Evolutionary conservation across 1,284 basidiomycete genomes (phyloP).

Genomic region (Cryptococcus wingfieldii): DNA sequence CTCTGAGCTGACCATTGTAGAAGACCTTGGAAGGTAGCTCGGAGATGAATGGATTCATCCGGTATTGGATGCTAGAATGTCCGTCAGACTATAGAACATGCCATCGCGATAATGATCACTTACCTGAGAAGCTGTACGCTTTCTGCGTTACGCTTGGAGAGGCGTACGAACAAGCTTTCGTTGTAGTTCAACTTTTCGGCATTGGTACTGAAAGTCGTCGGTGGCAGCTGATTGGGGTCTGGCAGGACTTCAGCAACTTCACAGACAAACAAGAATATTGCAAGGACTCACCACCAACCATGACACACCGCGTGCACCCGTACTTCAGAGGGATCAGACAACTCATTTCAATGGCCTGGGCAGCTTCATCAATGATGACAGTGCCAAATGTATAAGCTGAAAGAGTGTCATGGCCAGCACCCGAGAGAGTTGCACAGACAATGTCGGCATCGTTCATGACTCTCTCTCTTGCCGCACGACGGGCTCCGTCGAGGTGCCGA

Average conservation of each 20-base stretch:
- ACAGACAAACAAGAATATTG: background rate
- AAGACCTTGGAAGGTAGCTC: conserved; percentile 81
- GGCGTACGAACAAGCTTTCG: conserved; percentile 85
- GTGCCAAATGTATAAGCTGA: conserved; percentile 87
- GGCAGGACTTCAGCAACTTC: background rate
- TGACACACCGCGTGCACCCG: conserved; percentile 74
- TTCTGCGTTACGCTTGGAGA: conserved; percentile 72
- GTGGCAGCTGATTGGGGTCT: conserved; percentile 97
- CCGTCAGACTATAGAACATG: background rate
- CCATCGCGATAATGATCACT: conserved; percentile 12
- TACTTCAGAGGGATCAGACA: conserved; percentile 96
- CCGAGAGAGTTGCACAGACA: conserved; percentile 89
- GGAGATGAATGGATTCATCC: conserved; percentile 58
- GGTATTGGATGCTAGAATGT: conserved; percentile 75
- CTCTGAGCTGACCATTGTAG: conserved; percentile 73
- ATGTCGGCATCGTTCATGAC: conserved; percentile 86
- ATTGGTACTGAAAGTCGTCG: conserved; percentile 88
- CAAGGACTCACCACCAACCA: conserved; percentile 76
- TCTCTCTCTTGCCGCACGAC: conserved; percentile 67
- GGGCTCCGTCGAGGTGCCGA: conserved; percentile 70
- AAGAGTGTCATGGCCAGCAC: conserved; percentile 84
- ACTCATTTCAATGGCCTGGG: conserved; percentile 92
- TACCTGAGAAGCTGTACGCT: conserved; percentile 88
- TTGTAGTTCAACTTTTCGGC: conserved; percentile 79
- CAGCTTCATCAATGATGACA: conserved; percentile 96